Conservation (phyloP, 805 yeast species). For the Ogataea haglerorum region DNA sequence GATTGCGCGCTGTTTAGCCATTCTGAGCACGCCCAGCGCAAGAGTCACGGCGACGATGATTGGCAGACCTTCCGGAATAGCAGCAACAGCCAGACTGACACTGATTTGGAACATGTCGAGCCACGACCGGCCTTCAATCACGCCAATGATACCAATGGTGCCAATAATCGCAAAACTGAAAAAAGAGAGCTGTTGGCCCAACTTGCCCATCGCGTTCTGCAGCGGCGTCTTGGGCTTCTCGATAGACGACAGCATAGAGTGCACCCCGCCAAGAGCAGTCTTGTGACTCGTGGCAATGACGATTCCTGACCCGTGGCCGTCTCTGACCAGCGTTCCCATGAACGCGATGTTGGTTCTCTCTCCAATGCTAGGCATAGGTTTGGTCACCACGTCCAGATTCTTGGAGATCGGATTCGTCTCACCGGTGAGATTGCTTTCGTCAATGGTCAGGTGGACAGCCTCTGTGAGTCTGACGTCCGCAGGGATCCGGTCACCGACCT, state of each 20-base stretch:
- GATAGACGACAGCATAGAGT: slow-evolving; percentile 90
- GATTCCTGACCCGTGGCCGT: slow-evolving; percentile 91
- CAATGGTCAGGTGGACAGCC: slow-evolving; percentile 77
- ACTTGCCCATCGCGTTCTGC: slow-evolving; percentile 91
- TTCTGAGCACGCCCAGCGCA: slow-evolving; percentile 92
- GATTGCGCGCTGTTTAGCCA: slow-evolving; percentile 93
- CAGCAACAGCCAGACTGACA: slow-evolving; percentile 97
- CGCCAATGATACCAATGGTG: slow-evolving; percentile 84
- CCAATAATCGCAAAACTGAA: slow-evolving; percentile 88
- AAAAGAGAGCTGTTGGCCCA: slow-evolving; percentile 85
- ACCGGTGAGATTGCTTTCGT: slow-evolving; percentile 94
- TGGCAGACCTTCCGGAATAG: slow-evolving; percentile 98
- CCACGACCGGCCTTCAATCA: slow-evolving; percentile 91
- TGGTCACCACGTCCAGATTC: slow-evolving; percentile 41
- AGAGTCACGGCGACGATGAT: slow-evolving; percentile 96
- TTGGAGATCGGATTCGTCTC: slow-evolving; percentile 88
- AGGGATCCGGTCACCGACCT: slow-evolving; percentile 94
- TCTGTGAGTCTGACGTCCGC: slow-evolving; percentile 86
- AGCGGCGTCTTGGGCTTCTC: slow-evolving; percentile 98
- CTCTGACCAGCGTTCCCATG: slow-evolving; percentile 97
- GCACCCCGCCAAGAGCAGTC: slow-evolving; percentile 93
- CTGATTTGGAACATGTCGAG: slow-evolving; percentile 97
- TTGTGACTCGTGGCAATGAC: slow-evolving; percentile 86
- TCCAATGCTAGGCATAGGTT: slow-evolving; percentile 33
- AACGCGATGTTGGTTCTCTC: slow-evolving; percentile 79